These are phyloP conservation scores for Fulvia fulva DNA, from an alignment of 2,329 filamentous ascomycete genomes.

Conservation along the genomic window DNA sequence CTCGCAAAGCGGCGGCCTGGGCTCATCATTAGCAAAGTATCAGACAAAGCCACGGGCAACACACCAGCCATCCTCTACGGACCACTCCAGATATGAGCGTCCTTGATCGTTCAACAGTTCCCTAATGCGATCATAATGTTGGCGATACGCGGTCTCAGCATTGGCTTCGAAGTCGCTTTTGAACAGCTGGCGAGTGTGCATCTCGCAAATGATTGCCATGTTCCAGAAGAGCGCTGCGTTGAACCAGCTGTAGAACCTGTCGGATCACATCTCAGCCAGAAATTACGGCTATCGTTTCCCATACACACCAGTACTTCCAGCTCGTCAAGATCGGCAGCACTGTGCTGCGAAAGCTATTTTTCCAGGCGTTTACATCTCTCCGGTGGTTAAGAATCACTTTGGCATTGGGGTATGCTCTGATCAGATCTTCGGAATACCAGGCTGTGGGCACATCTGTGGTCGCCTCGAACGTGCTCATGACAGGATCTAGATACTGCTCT, in stretches of 20 bases:
- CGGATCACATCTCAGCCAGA: too few relatives aligned
- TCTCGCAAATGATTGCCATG: neutral
- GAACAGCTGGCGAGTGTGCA: neutral
- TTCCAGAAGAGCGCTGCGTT: neutral
- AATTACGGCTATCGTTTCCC: too few relatives aligned
- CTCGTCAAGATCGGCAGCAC: neutral
- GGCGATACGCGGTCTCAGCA: neutral
- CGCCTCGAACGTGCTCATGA: neutral
- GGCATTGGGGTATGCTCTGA: constrained; percentile 34
- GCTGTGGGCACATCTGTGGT: neutral
- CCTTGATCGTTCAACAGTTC: neutral
- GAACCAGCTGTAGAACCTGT: neutral
- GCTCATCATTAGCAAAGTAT: neutral
- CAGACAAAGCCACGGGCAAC: too few relatives aligned
- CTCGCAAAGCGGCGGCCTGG: neutral
- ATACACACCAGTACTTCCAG: neutral
- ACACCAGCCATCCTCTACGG: neutral
- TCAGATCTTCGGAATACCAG: constrained; percentile 34
- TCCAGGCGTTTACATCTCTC: neutral
- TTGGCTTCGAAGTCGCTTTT: neutral
- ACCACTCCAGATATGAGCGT: neutral
- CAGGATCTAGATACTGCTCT: neutral
- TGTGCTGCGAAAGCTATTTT: neutral
- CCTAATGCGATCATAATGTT: neutral
- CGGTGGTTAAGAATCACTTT: constrained; percentile 33